Base-by-base conservation (phyloP, 768 basidiomycete genomes). In the Termitomyces sp. region DNA sequence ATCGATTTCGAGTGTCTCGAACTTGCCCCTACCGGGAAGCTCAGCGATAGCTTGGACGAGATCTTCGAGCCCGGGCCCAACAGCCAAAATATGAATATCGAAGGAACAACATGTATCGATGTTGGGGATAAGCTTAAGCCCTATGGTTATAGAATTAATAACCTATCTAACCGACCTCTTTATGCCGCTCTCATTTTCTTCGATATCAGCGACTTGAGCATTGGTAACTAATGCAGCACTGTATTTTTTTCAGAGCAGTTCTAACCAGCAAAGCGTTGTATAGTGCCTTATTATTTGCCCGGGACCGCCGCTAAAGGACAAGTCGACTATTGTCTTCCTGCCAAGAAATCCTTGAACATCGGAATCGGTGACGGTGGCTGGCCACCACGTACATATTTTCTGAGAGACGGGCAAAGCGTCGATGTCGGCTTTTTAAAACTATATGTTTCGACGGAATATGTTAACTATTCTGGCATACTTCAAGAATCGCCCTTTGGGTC, bases 391-490 rank as follows among this genome's bases (percentile, higher is more conserved):
- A 39, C 58, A 8, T 79, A 74, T 56, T 33, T 57, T 30, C 57
- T 80, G 18, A 60, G 65, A 4, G 58, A 68, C 1, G 69, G 64
- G 3, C 67, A 76, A 42, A 59, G 64, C 5, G 54, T 70, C 32
- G 78, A 81, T 49, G 67, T 81, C 3, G 75, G 78, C 7, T 77
- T 74, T 54, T 70, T 82, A 50, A 79, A 78, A 56, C 59, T 81
- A 8, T 81, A 75, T 57, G 57, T 81, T 20, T 67, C 79, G 18
- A 76, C 74, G 1, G 57, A 56, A 0, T 71, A 71, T 4, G 63
- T 72, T 37, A 72, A 76, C 60, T 66, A 79, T 53, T 62, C 67
- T 4, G 66, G 65, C 50, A 67, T 81, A 3, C 36, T 48, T 1
- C 78, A 76, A 49, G 52, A 64, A 2, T 72, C 70, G 5, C 71